phyloP scores from a whole-genome alignment of 2,329 filamentous ascomycete genomes.

The Lachnellula arida region DNA sequence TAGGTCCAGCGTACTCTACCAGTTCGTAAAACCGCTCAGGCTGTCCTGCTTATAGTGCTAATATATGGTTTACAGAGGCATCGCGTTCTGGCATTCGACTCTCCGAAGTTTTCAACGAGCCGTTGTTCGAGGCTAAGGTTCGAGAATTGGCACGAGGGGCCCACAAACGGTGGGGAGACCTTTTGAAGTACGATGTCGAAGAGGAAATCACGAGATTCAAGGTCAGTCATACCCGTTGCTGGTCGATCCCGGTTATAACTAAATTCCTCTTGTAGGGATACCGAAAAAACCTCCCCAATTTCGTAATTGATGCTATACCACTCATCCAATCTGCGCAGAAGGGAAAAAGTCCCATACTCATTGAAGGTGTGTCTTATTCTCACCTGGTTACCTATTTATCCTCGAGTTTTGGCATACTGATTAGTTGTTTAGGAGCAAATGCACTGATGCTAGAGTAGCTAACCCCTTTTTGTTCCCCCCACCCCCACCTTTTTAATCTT shows the following conservation, averaged over 20 bases:
- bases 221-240: slow-evolving; percentile 13
- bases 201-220: slow-evolving; percentile 62
- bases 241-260: background rate
- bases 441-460: slow-evolving; percentile 58
- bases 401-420: slow-evolving; percentile 48
- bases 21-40: slow-evolving; percentile 26
- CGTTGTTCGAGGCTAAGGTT: slow-evolving; percentile 62
- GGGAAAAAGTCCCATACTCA: slow-evolving; percentile 54
- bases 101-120: slow-evolving; percentile 62
- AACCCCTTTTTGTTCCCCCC: no score
- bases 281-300: slow-evolving; percentile 52
- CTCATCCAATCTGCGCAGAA: slow-evolving; percentile 59
- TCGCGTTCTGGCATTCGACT: slow-evolving; percentile 62
- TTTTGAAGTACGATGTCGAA: slow-evolving; percentile 62
- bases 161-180: slow-evolving; percentile 63
- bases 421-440: slow-evolving; percentile 39
- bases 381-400: slow-evolving; percentile 54
- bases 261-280: slow-evolving; percentile 35
- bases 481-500: no score
- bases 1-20: slow-evolving; percentile 53
- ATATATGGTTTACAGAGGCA: slow-evolving; percentile 36
- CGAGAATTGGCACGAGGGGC: slow-evolving; percentile 57
- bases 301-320: slow-evolving; percentile 58
- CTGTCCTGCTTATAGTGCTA: no score
- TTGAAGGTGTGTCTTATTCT: slow-evolving; percentile 50